Conservation (phyloP, 352 stramenopile species). For the Phytophthora idaei region DNA sequence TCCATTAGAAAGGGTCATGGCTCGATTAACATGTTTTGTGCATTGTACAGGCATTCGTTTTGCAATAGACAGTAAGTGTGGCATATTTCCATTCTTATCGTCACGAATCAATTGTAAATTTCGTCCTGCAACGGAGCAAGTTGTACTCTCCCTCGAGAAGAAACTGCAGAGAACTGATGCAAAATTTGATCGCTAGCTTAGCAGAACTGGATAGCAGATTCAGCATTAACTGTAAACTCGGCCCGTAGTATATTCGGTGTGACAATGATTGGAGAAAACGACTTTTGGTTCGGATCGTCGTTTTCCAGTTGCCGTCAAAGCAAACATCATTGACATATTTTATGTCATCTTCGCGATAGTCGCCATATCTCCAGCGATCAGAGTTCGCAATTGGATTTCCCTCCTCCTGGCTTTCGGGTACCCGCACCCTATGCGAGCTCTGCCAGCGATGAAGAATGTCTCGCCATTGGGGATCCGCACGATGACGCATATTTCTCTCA, state of each 20-base stretch:
- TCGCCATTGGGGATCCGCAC: neutral
- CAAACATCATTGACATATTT: neutral
- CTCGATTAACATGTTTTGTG: conserved; percentile 6
- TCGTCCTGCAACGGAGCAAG: neutral
- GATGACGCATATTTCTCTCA: conserved; percentile 11
- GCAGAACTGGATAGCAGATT: neutral
- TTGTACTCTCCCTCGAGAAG: neutral
- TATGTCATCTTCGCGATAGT: neutral
- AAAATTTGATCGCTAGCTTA: neutral
- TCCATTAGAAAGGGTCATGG: conserved; percentile 6
- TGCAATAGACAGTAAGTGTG: neutral
- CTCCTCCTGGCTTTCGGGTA: too few species aligned
- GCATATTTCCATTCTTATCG: conserved; percentile 10
- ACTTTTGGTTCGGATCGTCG: neutral
- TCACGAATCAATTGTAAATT: neutral
- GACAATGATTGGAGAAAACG: neutral
- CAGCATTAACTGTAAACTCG: conserved; percentile 2
- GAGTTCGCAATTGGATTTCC: too few species aligned
- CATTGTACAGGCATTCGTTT: conserved; percentile 5
- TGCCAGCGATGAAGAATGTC: neutral
- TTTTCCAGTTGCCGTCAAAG: neutral
- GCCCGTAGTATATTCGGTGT: neutral
- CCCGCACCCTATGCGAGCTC: too few species aligned
- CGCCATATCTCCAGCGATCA: neutral
- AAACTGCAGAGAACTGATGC: conserved; percentile 6